Base-by-base conservation (phyloP, 768 basidiomycete genomes). In the Cystobasidium tubakii region DNA sequence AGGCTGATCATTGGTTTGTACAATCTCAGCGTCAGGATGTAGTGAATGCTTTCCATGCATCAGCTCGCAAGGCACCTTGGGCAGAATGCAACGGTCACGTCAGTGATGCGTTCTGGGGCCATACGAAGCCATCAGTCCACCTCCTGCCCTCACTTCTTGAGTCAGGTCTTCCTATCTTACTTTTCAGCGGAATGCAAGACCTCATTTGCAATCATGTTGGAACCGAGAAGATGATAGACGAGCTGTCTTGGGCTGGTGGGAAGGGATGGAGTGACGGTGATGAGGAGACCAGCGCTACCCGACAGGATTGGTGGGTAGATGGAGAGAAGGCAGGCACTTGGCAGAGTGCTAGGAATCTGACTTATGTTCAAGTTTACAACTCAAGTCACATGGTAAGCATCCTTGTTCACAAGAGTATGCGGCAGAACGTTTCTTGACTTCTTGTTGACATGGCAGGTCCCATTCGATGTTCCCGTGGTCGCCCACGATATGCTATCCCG, bases 401-500 rank as follows among this genome's bases (percentile, higher is more conserved):
- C 53, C 19, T 13, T 65, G 3, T 27, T 19, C 21, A n/a, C 7
- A 12, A 12, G 15, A 50, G 3, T 27, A 17, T 36, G 43, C 23
- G 3, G 10, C n/a, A 42, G n/a, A n/a, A 29, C 64, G 23, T 31
- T 9, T n/a, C 62, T 23, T 46, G 54, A n/a, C 46, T 65, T 15
- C 31, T 27, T 23, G 57, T n/a, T 71, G 6, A n/a, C 27, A 9
- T 29, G n/a, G 23, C 66, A 79, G 79, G 78, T 83, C 46, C 82
- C 82, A 0, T 83, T 81, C 81, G 95, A 99, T 81, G 84, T 90
- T 15, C 94, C 93, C 0, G 86, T 90, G 65, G 87, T 89, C 23
- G 84, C 94, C 1, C 92, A 97, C 81, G 96, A 99, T 81, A 97
- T 98, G 96, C 95, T 99, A 77, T 86, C 96, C 46, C 90, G 96